These are phyloP conservation scores for Crepidotus variabilis DNA, from an alignment of 768 basidiomycete species.

Conservation along the genomic window DNA sequence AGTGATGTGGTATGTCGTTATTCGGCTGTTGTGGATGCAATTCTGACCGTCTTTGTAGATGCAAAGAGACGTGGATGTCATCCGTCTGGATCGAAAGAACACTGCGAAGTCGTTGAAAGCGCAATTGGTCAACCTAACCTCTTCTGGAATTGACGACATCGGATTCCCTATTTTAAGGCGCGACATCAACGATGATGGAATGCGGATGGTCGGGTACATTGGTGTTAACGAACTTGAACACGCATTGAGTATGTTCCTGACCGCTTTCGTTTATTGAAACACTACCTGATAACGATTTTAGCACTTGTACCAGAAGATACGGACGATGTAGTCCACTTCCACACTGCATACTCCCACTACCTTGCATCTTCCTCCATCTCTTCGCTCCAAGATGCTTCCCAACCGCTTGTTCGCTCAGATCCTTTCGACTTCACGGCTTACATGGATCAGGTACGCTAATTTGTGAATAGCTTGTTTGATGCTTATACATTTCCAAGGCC, in stretches of 20 bases:
- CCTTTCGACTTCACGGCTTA: slow-evolving; percentile 82
- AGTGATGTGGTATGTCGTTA: slow-evolving; percentile 67
- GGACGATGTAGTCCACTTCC: slow-evolving; percentile 66
- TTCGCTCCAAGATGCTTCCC: slow-evolving; percentile 46
- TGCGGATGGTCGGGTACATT: slow-evolving; percentile 85
- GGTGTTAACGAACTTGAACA: slow-evolving; percentile 93
- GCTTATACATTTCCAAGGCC: slow-evolving; percentile 44
- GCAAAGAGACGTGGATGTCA: slow-evolving; percentile 61
- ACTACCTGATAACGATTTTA: slow-evolving; percentile 22
- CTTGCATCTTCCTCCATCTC: slow-evolving; percentile 55
- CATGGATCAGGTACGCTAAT: slow-evolving; percentile 73
- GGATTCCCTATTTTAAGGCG: slow-evolving; percentile 84
- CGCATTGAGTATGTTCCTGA: slow-evolving; percentile 62
- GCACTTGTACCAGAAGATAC: slow-evolving; percentile 74
- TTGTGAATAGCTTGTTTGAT: neutral
- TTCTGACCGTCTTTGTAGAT: slow-evolving; percentile 39
- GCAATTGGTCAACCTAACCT: slow-evolving; percentile 56
- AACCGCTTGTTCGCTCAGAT: slow-evolving; percentile 33
- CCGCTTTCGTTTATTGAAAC: slow-evolving; percentile 3
- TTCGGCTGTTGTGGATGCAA: neutral
- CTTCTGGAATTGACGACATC: slow-evolving; percentile 64
- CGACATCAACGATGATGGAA: slow-evolving; percentile 39
- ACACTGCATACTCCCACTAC: slow-evolving; percentile 37
- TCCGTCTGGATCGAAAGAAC: slow-evolving; percentile 68
- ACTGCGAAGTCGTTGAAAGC: slow-evolving; percentile 75